Conservation (phyloP, 768 basidiomycete genomes). For the Russula earlei region DNA sequence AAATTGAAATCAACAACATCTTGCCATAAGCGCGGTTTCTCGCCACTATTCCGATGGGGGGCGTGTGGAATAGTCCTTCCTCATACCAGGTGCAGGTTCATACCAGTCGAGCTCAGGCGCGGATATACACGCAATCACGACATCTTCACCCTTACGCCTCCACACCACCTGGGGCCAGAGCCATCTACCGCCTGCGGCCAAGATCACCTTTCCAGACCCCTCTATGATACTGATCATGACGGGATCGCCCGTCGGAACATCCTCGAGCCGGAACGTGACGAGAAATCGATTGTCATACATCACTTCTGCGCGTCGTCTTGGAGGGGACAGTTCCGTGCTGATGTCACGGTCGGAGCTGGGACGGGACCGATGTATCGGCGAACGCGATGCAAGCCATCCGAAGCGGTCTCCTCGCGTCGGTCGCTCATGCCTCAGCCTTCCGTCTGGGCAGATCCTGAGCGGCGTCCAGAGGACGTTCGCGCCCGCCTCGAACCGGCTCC, state of each 20-base stretch:
- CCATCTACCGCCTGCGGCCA: slow-evolving; percentile 36
- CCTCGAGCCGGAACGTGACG: slow-evolving; percentile 36
- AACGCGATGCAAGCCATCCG: slow-evolving; percentile 57
- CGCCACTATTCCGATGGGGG: background rate
- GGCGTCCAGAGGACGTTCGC: slow-evolving; percentile 17
- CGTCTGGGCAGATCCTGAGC: slow-evolving; percentile 5
- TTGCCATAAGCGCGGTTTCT: background rate
- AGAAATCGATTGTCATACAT: slow-evolving; percentile 63
- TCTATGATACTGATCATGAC: slow-evolving; percentile 22
- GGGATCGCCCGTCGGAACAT: slow-evolving; percentile 34
- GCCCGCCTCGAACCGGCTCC: slow-evolving; percentile 19
- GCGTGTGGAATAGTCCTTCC: background rate
- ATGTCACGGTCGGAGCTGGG: slow-evolving; percentile 34
- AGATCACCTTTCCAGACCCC: slow-evolving; percentile 23
- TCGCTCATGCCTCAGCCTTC: background rate
- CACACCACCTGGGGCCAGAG: slow-evolving; percentile 39
- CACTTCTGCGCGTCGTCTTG: slow-evolving; percentile 28
- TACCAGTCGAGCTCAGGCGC: slow-evolving; percentile 15
- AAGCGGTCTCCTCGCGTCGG: slow-evolving; percentile 24
- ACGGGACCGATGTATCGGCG: slow-evolving; percentile 30
- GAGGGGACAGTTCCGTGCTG: slow-evolving; percentile 20
- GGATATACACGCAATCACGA: slow-evolving; percentile 12
- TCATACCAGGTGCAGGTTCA: slow-evolving; percentile 2
- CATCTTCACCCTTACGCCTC: slow-evolving; percentile 7
- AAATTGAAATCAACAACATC: slow-evolving; percentile 13